These are phyloP conservation scores for Moricandia arvensis DNA, from an alignment of 345 rosid genomes.

Conservation along the genomic window DNA sequence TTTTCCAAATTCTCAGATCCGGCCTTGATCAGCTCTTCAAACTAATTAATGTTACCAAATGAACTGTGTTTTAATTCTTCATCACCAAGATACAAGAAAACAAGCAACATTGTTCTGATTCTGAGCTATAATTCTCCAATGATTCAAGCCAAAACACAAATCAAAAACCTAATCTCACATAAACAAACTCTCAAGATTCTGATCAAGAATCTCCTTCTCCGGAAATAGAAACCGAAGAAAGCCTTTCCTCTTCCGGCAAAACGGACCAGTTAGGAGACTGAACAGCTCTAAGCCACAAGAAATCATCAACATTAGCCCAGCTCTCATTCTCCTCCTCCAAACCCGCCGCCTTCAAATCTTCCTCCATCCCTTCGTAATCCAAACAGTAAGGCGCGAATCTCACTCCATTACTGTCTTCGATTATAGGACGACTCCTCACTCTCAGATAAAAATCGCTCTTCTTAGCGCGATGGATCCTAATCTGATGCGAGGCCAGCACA, in stretches of 20 bases:
- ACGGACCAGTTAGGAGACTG: slow-evolving; percentile 83
- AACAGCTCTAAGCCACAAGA: slow-evolving; percentile 80
- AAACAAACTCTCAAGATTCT: neutral
- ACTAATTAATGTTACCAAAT: neutral
- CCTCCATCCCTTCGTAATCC: slow-evolving; percentile 59
- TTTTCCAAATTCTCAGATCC: no score
- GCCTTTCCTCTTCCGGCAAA: slow-evolving; percentile 59
- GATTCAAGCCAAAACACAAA: neutral
- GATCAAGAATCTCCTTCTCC: slow-evolving; percentile 14
- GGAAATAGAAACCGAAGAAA: slow-evolving; percentile 40
- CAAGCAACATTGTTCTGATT: neutral
- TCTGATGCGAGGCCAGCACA: slow-evolving; percentile 83
- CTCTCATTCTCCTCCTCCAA: slow-evolving; percentile 62
- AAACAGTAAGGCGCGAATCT: slow-evolving; percentile 47
- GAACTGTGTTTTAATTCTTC: neutral
- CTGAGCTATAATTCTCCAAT: neutral
- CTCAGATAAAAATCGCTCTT: slow-evolving; percentile 70
- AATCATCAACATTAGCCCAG: slow-evolving; percentile 87
- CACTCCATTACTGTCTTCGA: slow-evolving; percentile 67
- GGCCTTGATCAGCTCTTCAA: neutral
- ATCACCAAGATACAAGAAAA: neutral
- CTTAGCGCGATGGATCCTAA: slow-evolving; percentile 66
- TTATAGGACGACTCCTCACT: slow-evolving; percentile 81
- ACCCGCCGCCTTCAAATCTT: slow-evolving; percentile 58
- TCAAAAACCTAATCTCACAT: neutral